Base-by-base conservation (phyloP, 495 filamentous ascomycete genomes). In the Xylaria grammica region DNA sequence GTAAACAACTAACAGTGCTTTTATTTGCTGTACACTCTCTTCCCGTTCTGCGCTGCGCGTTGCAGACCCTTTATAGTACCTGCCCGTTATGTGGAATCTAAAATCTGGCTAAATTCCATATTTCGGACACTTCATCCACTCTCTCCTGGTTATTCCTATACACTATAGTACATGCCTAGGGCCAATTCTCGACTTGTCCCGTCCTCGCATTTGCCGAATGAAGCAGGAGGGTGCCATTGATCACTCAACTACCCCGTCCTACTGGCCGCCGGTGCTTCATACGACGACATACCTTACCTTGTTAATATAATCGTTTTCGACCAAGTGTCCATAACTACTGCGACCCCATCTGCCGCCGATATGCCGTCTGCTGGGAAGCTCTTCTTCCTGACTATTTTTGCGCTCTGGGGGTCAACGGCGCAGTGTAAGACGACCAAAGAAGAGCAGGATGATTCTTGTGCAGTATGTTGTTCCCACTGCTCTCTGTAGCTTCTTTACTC, bases 341-440 rank as follows among this genome's bases (percentile, higher is more conserved):
- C 44, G 40, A 54, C 56, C 66, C 65, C 63, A n/a, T 63, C 62
- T 56, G 1, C 40, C 44, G 40, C 52, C 62, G 45, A 29, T 24
- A 64, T 64, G 62, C 63, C 48, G 54, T 65, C 63, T 29, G 63
- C 89, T 46, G 82, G 85, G 56, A 85, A 84, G 69, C 77, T 87
- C 22, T 93, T 94, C 75, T 93, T 89, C 76, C 79, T 93, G 67
- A 90, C 91, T 53, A 78, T 92, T 46, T 94, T 94, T 73, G 82
- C 89, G 65, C 84, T 94, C 69, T 86, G 88, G 74, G 80, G 79
- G 30, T 76, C 88, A 17, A 75, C 85, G 60, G 79, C 73, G 42
- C 74, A 72, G 69, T 83, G 81, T 62, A 67, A 73, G 56, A 74
- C 51, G 61, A 66, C 58, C 66, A 67, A 62, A 61, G 72, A 63